Base-by-base conservation (phyloP, 2,329 filamentous ascomycete species). In the Cyclaneusma minus region DNA sequence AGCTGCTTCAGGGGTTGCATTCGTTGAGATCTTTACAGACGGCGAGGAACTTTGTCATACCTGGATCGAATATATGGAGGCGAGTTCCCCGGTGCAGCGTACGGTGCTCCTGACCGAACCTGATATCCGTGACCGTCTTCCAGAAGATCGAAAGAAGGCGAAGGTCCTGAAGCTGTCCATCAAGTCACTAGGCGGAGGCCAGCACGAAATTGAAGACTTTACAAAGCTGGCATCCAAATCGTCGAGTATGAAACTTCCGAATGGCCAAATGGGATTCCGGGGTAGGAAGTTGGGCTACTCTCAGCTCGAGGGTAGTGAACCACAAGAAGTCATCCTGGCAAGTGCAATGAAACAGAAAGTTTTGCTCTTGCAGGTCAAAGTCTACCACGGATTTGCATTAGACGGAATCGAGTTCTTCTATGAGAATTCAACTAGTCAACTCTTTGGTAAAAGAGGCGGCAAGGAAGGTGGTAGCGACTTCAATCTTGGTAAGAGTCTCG, bases 401-500 rank as follows among this genome's bases (percentile, higher is more conserved):
- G 78, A 92, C 47, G 89, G 89, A 1, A 51, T 98, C 12, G 87
- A 95, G 48, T 95, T 98, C 50, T 62, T 80, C 32, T 95, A 93
- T 45, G 87, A 95, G 43, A 84, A 95, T 48, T 65, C 68, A 10
- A 77, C 80, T 1, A 77, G 63, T 29, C 83, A 94, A 46, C 50
- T 94, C 3, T 91, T 98, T 56, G 89, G 89, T 21, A 85, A 82
- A 43, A 62, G 66, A 29, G 78, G 77, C 8, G 79, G 76, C 6
- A 75, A 75, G 35, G 54, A 64, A 13, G 71, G 70, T 3, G 75
- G 76, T 2, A 73, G 78, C 42, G 66, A 72, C 23, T 92, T 93
- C 53, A 64, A 78, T 10, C 62, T 95, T 39, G 74, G 79, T 82
- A 56, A 52, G 71, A 51, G 31, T 27, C 28, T 28, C 23, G 13